Conservation (phyloP, 2,329 filamentous ascomycete genomes). For the Albophoma yamanashiensis region DNA sequence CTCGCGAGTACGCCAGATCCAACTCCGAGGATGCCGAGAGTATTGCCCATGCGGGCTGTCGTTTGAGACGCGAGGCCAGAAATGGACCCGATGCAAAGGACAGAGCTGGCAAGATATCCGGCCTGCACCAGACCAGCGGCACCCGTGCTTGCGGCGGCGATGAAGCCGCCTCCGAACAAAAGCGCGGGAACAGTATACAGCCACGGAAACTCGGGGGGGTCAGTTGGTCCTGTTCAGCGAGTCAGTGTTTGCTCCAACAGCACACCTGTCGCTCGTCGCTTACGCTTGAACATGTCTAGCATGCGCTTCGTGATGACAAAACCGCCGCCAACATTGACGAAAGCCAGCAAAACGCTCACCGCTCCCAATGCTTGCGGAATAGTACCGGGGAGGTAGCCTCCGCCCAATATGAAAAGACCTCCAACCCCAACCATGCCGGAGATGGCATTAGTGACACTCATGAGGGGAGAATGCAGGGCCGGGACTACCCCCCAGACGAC, state of each 20-base stretch:
- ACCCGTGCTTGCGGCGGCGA: slow-evolving; percentile 71
- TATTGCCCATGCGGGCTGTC: slow-evolving; percentile 76
- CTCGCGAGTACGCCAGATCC: slow-evolving; percentile 75
- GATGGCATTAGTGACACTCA: slow-evolving; percentile 91
- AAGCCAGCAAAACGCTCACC: slow-evolving; percentile 70
- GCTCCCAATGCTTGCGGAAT: slow-evolving; percentile 72
- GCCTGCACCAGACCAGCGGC: slow-evolving; percentile 79
- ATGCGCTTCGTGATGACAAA: slow-evolving; percentile 91
- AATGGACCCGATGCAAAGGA: slow-evolving; percentile 77
- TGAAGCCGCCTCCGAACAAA: slow-evolving; percentile 70
- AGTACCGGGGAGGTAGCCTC: slow-evolving; percentile 66
- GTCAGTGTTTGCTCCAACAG: slow-evolving; percentile 6
- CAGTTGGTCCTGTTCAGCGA: slow-evolving; percentile 50
- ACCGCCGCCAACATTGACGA: slow-evolving; percentile 80
- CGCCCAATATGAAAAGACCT: slow-evolving; percentile 80
- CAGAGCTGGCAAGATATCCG: slow-evolving; percentile 74
- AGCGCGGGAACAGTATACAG: slow-evolving; percentile 69
- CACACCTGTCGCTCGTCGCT: slow-evolving; percentile 10
- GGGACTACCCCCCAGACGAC: slow-evolving; percentile 81
- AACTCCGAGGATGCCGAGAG: slow-evolving; percentile 79
- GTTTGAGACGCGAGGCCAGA: slow-evolving; percentile 72
- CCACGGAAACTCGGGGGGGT: slow-evolving; percentile 83
- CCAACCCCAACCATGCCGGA: slow-evolving; percentile 86
- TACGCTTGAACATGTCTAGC: slow-evolving; percentile 81
- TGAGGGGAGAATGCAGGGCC: slow-evolving; percentile 76